These are phyloP conservation scores for Trichoderma orchidacearum DNA, from an alignment of 495 filamentous ascomycete genomes.

Conservation along the genomic window DNA sequence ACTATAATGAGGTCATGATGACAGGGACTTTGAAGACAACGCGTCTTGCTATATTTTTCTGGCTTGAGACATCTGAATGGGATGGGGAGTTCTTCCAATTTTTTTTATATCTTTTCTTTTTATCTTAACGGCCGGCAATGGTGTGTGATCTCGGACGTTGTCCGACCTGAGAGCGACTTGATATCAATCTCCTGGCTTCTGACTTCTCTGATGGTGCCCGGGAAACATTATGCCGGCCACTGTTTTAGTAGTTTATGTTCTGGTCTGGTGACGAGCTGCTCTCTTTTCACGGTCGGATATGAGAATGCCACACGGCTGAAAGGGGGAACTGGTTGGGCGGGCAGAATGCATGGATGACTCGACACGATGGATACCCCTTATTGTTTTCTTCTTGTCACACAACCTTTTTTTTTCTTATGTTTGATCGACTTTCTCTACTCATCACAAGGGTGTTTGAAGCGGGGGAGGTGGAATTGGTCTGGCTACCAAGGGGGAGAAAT, in stretches of 20 bases:
- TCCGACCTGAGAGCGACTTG: no score
- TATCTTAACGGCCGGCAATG: background rate
- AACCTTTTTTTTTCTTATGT: background rate
- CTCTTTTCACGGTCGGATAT: background rate
- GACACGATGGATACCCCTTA: slow-evolving; percentile 4
- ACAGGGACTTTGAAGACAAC: background rate
- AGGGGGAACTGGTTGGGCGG: background rate
- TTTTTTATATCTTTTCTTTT: no score
- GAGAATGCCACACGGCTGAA: background rate
- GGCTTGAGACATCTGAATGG: background rate
- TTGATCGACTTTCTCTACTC: background rate
- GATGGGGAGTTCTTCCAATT: background rate
- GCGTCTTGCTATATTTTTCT: background rate
- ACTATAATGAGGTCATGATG: background rate
- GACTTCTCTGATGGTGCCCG: background rate
- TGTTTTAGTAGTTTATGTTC: background rate
- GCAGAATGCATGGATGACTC: slow-evolving; percentile 5
- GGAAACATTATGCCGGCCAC: background rate
- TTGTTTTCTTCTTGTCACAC: background rate
- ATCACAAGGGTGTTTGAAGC: background rate
- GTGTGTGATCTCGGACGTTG: background rate
- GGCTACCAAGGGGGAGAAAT: background rate
- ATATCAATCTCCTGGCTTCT: no score
- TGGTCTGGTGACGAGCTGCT: background rate
- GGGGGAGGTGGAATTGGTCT: background rate